Base-by-base conservation (phyloP, 2,329 filamentous ascomycete genomes). In the Tolypocladium pustulatum region DNA sequence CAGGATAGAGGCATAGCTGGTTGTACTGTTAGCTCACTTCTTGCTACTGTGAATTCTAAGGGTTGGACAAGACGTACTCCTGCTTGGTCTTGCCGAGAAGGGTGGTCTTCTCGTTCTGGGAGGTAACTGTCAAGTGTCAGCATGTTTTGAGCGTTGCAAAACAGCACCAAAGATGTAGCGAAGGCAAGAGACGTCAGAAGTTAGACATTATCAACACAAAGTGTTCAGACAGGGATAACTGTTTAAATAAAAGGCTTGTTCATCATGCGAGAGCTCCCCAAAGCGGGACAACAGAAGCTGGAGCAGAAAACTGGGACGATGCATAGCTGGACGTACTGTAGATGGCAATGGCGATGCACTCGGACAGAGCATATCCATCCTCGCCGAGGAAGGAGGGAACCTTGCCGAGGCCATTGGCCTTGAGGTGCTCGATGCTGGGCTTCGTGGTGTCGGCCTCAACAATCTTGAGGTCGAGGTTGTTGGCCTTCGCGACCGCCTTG, bases 21-120 rank as follows among this genome's bases (percentile, higher is more conserved):
- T 34, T 22, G 20, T n/a, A 22, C 5, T 8, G 20, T 36, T 32
- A 53, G 20, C 9, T 15, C 4, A 22, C 49, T 7, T 34, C 12
- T 15, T 22, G n/a, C n/a, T n/a, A n/a, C n/a, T 58, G 22, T 13
- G 8, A 30, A 41, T 36, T 32, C 5, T 46, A 53, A 17, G n/a
- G 53, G n/a, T 10, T 15, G 1, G 25, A 15, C 22, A n/a, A 17
- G 60, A 73, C 81, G 75, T 80, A 91, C 86, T 99, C 94, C 83
- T 99, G 93, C 89, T 99, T 99, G 81, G 92, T 99, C 88, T 97
- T 97, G 74, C 94, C 94, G 70, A 99, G 87, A 66, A 99, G 91
- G 68, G 91, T 95, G 70, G 94, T 99, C 89, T 97, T 97, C 88
- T 97, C 94, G 78, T 99, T 99, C 82, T 99, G 94, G 69, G 94